A percentile compares a stretch with the other conserved stretches of the same genome.
These are phyloP conservation scores for Myxozyma mucilagina DNA, from an alignment of 805 yeast genomes.

Conservation along the genomic window DNA sequence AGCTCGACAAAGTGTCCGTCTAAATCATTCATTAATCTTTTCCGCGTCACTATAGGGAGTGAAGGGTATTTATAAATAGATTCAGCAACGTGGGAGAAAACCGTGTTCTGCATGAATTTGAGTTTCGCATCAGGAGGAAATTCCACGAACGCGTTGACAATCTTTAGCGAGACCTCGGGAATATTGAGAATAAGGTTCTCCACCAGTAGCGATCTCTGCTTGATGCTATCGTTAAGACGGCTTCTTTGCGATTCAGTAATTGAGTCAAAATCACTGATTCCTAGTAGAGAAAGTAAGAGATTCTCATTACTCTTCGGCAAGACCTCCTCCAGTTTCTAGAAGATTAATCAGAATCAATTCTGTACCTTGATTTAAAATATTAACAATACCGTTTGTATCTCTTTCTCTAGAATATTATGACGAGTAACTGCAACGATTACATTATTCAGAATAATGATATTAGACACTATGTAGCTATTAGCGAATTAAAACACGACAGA, in stretches of 20 bases:
- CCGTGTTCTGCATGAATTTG: conserved; percentile 85
- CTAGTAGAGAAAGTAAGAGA: conserved; percentile 11
- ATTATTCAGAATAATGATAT: conserved; percentile 8
- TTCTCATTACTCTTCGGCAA: conserved; percentile 1
- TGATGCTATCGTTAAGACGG: conserved; percentile 15
- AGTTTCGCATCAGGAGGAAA: conserved; percentile 61
- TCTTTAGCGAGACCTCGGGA: conserved; percentile 27
- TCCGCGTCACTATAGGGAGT: conserved; percentile 34
- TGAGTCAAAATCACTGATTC: background rate
- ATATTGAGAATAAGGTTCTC: conserved; percentile 7
- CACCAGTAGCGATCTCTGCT: conserved; percentile 18
- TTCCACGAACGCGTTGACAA: conserved; percentile 60
- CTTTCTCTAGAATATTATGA: conserved; percentile 1
- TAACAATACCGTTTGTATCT: conserved; percentile 1
- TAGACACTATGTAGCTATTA: conserved; percentile 8
- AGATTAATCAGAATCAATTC: no score
- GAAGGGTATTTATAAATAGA: conserved; percentile 33
- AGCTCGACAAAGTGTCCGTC: conserved; percentile 53
- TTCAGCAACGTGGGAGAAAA: conserved; percentile 82
- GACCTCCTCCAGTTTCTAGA: conserved; percentile 8
- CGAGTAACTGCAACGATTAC: conserved; percentile 6
- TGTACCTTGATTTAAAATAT: background rate
- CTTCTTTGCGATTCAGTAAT: conserved; percentile 17
- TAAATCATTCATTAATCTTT: conserved; percentile 66
- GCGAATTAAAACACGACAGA: background rate